Base-by-base conservation (phyloP, 2,329 filamentous ascomycete species). In the Macrophomina tecta region DNA sequence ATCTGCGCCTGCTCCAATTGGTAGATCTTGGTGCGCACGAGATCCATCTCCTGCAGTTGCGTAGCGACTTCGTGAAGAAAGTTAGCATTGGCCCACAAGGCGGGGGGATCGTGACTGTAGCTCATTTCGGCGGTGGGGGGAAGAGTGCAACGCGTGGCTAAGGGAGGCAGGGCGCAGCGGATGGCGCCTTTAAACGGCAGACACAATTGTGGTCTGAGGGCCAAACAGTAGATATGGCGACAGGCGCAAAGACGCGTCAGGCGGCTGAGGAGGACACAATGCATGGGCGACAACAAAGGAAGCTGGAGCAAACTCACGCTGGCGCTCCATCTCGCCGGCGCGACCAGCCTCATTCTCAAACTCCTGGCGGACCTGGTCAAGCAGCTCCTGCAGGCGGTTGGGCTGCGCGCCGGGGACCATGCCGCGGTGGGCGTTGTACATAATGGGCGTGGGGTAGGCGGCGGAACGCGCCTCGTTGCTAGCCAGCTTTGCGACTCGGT, bases 41-140 rank as follows among this genome's bases (percentile, higher is more conserved):
- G 87, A 77, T 97, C 92, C 86, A 98, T 95, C 82, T 99, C 95
- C 75, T 94, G 90, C 70, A 97, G 90, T 79, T 99, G 95, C 60
- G 89, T 88, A 67, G 92, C 89, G 76, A 98, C 95, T 97, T 79
- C 72, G 73, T 66, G 65, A 68, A 42, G n/a, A 16, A 62, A 38
- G 32, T 62, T 62, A 62, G 58, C 58, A 62, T 62, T n/a, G 28
- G 30, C 49, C 30, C 45, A 38, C 30, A 62, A 49, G 32, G 58
- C 42, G 30, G 36, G 45, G 5, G 30, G n/a, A 32, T 45, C 38
- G 28, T 32, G 55, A 40, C 14, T 23, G 55, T n/a, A 23, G 58
- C 18, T n/a, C 42, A 49, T 38, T 23, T 23, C 14, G 42, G 45
- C 58, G 42, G 42, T 30, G 16, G 58, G 30, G 38, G 30, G 28